phyloP scores from a whole-genome alignment of 2,329 filamentous ascomycete genomes.

The Colletotrichum tropicicola region DNA sequence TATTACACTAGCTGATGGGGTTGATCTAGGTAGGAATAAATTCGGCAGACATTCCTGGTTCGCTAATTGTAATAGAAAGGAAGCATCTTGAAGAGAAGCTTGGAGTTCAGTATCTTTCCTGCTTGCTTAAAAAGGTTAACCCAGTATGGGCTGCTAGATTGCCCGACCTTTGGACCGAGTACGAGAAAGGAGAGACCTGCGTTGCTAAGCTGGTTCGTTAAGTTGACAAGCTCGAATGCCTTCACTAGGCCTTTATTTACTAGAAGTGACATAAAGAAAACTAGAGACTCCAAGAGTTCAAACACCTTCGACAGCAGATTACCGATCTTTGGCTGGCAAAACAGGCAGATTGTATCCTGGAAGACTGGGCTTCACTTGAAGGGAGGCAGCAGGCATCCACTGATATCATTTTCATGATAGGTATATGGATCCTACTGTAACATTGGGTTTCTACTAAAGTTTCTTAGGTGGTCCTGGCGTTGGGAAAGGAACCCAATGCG shows the following conservation, averaged over 20 bases:
- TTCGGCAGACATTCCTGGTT: not conserved
- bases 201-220: constrained; percentile 1
- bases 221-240: constrained; percentile 15
- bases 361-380: too few species aligned
- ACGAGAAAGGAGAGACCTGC: not conserved
- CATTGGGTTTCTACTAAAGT: not conserved
- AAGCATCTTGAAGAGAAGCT: constrained; percentile 4
- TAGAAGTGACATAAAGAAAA: not conserved
- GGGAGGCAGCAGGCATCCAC: too few species aligned
- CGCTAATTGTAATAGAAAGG: not conserved
- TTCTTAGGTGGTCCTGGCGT: constrained; percentile 33
- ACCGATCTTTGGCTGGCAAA: not conserved
- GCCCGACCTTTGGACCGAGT: not conserved
- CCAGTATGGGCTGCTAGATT: not conserved
- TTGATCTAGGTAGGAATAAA: not conserved
- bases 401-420: not conserved
- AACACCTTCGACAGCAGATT: not conserved
- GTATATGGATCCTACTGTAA: not conserved
- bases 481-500: constrained; percentile 36
- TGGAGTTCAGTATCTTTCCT: not conserved
- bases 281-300: not conserved
- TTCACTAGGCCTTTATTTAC: constrained; percentile 17
- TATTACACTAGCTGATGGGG: not conserved
- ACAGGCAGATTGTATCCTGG: not conserved
- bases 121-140: not conserved